Conservation (phyloP, 495 filamentous ascomycete genomes). For the Trichoderma asperelloides region DNA sequence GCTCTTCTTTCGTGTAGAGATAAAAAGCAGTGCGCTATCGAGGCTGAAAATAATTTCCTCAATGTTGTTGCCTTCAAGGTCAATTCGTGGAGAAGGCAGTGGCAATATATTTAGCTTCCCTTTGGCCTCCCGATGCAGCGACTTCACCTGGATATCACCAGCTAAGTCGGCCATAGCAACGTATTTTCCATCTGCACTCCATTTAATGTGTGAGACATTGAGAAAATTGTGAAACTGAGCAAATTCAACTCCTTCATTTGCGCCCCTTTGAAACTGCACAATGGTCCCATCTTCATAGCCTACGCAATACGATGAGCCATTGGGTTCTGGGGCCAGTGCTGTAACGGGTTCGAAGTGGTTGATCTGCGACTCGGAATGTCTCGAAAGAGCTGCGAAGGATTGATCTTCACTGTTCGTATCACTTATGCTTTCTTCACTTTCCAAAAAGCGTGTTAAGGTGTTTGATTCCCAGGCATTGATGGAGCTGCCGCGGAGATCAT, state of each 20-base stretch:
- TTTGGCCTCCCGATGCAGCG: not conserved
- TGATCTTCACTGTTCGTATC: not conserved
- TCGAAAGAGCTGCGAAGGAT: not conserved
- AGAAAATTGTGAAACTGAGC: not conserved
- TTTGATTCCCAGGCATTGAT: not conserved
- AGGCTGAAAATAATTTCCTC: not conserved
- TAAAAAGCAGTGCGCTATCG: not conserved
- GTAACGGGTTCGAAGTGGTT: not conserved
- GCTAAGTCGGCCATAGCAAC: not conserved
- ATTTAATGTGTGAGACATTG: not conserved
- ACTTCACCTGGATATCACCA: not conserved
- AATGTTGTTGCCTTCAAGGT: not conserved
- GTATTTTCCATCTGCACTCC: not conserved
- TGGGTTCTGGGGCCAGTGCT: not conserved
- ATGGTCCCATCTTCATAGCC: not conserved
- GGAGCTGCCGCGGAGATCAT: not conserved
- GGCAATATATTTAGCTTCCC: not conserved
- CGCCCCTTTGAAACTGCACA: not conserved
- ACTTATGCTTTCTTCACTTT: not conserved
- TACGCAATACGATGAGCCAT: not conserved
- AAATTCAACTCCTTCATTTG: not conserved
- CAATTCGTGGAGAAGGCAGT: not conserved
- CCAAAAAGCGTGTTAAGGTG: not conserved
- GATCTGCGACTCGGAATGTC: not conserved
- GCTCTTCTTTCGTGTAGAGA: not conserved